A percentile compares a stretch with the other conserved stretches of the same genome.
Evolutionary conservation across 805 yeast genomes (phyloP).

Genomic region (Torulaspora quercuum): DNA sequence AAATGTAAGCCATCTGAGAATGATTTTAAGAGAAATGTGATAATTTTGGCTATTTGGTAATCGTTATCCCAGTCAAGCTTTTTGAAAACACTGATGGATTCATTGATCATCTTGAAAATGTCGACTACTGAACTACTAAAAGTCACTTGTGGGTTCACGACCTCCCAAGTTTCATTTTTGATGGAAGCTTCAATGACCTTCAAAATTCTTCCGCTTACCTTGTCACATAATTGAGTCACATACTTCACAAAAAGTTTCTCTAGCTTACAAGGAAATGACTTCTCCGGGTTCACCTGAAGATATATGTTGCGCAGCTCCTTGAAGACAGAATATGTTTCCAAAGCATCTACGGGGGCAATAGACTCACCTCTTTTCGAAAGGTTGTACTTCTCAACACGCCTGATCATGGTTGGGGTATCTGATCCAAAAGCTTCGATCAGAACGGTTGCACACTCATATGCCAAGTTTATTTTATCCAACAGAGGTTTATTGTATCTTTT

Average conservation of each 20-base stretch:
- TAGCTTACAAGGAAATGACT: slow-evolving; percentile 48
- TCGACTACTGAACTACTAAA: slow-evolving; percentile 65
- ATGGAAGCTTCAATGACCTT: slow-evolving; percentile 54
- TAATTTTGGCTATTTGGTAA: slow-evolving; percentile 57
- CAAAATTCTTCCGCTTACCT: slow-evolving; percentile 45
- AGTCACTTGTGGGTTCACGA: slow-evolving; percentile 44
- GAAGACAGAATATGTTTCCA: slow-evolving; percentile 53
- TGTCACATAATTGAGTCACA: slow-evolving; percentile 40
- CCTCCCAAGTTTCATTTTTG: slow-evolving; percentile 53
- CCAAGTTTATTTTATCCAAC: slow-evolving; percentile 53
- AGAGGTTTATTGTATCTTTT: slow-evolving; percentile 59
- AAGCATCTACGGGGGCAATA: slow-evolving; percentile 52
- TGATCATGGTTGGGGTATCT: slow-evolving; percentile 51
- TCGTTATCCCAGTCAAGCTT: slow-evolving; percentile 64
- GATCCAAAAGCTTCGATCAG: slow-evolving; percentile 51
- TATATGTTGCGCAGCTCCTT: slow-evolving; percentile 51
- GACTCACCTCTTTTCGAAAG: slow-evolving; percentile 31
- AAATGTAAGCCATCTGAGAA: slow-evolving; percentile 57
- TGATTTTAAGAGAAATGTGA: slow-evolving; percentile 57
- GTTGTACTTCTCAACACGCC: slow-evolving; percentile 45
- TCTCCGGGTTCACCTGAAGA: slow-evolving; percentile 44
- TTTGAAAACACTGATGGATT: slow-evolving; percentile 53
- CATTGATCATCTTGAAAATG: slow-evolving; percentile 59
- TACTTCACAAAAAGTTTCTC: slow-evolving; percentile 55
- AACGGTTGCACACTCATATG: slow-evolving; percentile 47